A percentile compares a stretch with the other conserved stretches of the same genome.
These are phyloP conservation scores for Lepidium didymum DNA, from an alignment of 345 rosid genomes.

Conservation along the genomic window DNA sequence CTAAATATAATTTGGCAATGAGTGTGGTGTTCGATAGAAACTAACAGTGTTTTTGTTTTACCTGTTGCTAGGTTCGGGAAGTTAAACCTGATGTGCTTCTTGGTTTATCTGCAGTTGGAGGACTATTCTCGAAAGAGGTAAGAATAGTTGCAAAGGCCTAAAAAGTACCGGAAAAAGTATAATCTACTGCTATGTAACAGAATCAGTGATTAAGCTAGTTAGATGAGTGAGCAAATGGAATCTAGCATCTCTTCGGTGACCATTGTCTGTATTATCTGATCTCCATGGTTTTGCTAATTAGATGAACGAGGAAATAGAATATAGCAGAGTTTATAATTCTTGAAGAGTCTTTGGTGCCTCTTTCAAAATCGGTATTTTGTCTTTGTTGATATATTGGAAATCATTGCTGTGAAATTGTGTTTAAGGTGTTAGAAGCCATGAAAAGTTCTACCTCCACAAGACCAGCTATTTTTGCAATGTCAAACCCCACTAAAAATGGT, in stretches of 20 bases:
- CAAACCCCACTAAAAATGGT: conserved; percentile 97
- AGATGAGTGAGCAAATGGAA: neutral
- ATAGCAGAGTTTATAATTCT: neutral
- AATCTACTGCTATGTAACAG: neutral
- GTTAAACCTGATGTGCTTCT: conserved; percentile 99
- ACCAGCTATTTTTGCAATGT: conserved; percentile 98
- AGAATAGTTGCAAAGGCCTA: neutral
- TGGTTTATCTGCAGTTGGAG: conserved; percentile 99
- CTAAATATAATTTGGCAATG: neutral
- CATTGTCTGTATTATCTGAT: neutral
- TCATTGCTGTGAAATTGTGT: conserved; percentile 17
- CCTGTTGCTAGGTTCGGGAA: conserved; percentile 61
- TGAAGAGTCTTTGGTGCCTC: conserved; percentile 1
- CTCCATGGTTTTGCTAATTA: neutral
- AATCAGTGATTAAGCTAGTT: neutral
- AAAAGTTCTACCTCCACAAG: conserved; percentile 89
- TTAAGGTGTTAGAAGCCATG: conserved; percentile 90
- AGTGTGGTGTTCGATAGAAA: neutral
- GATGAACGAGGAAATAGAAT: neutral
- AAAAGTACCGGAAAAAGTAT: neutral
- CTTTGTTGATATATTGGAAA: neutral
- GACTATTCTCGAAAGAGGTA: conserved; percentile 94
- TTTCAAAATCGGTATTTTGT: no score
- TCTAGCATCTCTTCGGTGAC: neutral
- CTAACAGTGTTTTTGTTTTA: conserved; percentile 13